Percentiles rank a stretch among this genome's conserved stretches.
Evolutionary conservation across 2,329 filamentous ascomycete genomes (phyloP).

Genomic region (Curvularia hawaiiensis): DNA sequence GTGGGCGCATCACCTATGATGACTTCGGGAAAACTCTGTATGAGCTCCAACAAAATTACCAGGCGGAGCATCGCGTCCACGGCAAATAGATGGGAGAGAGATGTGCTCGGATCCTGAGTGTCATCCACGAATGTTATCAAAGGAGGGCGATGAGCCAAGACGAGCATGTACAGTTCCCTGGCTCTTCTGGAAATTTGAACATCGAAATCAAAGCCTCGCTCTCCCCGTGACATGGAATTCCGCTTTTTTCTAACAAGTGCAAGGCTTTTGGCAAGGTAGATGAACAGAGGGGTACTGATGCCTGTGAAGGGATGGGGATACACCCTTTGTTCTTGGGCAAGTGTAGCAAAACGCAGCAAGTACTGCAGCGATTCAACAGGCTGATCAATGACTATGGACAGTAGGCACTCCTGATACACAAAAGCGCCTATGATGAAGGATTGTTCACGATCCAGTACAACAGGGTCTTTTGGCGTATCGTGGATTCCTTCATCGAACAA

Average conservation of each 20-base stretch:
- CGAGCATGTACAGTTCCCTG: not conserved
- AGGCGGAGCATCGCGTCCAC: not conserved
- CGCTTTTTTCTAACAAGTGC: not conserved
- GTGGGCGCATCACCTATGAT: not conserved
- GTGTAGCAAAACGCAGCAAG: not conserved
- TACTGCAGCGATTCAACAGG: slow-evolving; percentile 1
- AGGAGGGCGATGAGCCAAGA: not conserved
- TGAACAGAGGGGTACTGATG: not conserved
- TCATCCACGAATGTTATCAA: not conserved
- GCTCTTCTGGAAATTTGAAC: not conserved
- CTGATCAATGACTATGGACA: not conserved
- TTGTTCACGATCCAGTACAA: not conserved
- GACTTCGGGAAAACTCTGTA: not conserved
- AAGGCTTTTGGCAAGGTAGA: not conserved
- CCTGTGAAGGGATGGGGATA: not conserved
- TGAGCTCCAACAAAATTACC: slow-evolving; percentile 1
- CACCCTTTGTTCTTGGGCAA: not conserved
- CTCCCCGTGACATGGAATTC: not conserved
- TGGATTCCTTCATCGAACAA: not conserved
- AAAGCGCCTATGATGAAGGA: not conserved
- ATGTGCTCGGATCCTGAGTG: not conserved
- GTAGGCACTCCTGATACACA: not conserved
- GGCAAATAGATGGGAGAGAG: not conserved
- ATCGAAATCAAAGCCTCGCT: not conserved
- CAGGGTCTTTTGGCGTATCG: not conserved